Evolutionary conservation across 495 filamentous ascomycete species (phyloP), one percentile per base, ranked within the genome.

Genomic region (Elasticomyces elasticus): DNA sequence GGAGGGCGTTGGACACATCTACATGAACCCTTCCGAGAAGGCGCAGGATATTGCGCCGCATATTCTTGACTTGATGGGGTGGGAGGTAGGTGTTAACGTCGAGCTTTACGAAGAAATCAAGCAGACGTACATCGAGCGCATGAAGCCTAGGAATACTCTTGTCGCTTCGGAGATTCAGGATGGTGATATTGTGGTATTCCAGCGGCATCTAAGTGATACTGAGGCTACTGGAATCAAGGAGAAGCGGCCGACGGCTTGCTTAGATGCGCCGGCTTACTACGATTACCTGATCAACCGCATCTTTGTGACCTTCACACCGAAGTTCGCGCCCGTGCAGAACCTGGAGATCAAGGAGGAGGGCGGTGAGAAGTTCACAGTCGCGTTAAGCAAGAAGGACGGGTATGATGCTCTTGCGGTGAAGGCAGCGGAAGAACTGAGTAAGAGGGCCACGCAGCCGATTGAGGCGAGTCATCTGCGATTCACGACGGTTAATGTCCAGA

Each of bases 21-120:
- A 95, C 64, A 83, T 95, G 67, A 84, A 80, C 62, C 88, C 83
- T 64, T 85, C 81, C 61, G 87, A 88, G 60, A 95, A 86, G 65
- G 87, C 95, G 15, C 78, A 81, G 51, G 92, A 99, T 22, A 71
- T 98, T n/a, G 78, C 84, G 12, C 80, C 87, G 0, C 71, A 76
- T 25, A 95, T 99, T 52, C 72, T 84, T 33, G 80, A 86, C 63
- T 77, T 80, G 63, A 95, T 96, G 91, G 76, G 79, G 22, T 99
- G 94, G 92, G 77, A 82, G n/a, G 60, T 69, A 6, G 76, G 76
- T 10, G 76, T 78, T 0, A 69, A 70, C 11, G 57, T 77, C 22
- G 66, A 69, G 43, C 76, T 96, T n/a, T 95, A 79, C 68, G 91
- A 97, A 76, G 92, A 99, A 68, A 97, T 99, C 71, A 97, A 96